These are phyloP conservation scores for Lepidium didymum DNA, from an alignment of 345 rosid genomes.

Conservation along the genomic window DNA sequence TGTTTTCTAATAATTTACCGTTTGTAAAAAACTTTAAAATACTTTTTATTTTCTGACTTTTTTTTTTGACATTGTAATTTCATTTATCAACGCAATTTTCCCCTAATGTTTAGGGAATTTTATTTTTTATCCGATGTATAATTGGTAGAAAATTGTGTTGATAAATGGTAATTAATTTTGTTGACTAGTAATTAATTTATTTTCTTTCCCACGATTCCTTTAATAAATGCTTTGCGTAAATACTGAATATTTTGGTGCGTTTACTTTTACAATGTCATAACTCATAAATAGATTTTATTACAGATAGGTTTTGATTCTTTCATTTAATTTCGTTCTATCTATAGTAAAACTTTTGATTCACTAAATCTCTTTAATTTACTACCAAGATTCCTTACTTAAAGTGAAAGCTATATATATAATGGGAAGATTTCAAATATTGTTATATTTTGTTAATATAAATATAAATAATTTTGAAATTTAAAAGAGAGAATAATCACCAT, in stretches of 20 bases:
- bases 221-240: conserved; percentile 13
- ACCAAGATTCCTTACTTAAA: not conserved
- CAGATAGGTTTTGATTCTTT: conserved; percentile 4
- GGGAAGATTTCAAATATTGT: conserved; percentile 11
- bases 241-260: conserved; percentile 5
- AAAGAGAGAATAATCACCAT: conserved; percentile 14
- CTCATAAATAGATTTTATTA: conserved; percentile 23
- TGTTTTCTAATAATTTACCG: conserved; percentile 91
- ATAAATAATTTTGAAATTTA: not conserved
- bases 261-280: conserved; percentile 13
- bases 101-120: not conserved
- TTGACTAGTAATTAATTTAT: not conserved
- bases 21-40: conserved; percentile 47
- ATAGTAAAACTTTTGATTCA: not conserved
- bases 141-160: conserved; percentile 37
- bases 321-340: conserved; percentile 13
- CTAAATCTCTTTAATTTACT: conserved; percentile 12
- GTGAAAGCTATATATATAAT: not conserved
- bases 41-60: not conserved
- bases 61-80: conserved; percentile 13
- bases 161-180: conserved; percentile 42
- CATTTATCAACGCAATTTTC: conserved; percentile 43
- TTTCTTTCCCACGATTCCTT: not conserved
- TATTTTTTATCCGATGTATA: not conserved
- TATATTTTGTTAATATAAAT: not conserved